Evolutionary conservation across 345 rosid species (phyloP).

Genomic region (Trapa bicornis): DNA sequence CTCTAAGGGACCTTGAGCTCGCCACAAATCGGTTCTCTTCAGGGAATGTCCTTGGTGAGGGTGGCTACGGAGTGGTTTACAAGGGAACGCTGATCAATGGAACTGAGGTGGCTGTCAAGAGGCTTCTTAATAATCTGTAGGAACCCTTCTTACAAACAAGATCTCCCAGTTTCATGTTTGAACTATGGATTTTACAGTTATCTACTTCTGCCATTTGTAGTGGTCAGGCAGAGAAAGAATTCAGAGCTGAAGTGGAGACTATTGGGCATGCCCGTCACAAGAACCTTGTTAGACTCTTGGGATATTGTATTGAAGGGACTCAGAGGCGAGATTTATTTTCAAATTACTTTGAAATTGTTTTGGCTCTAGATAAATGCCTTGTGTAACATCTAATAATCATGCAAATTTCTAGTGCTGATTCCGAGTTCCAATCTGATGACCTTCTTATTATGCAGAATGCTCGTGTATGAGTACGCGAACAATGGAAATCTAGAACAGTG

Average conservation of each 20-base stretch:
- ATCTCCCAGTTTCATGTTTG: neutral
- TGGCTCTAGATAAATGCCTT: neutral
- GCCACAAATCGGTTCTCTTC: conserved; percentile 68
- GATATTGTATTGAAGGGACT: conserved; percentile 87
- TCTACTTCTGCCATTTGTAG: conserved; percentile 20
- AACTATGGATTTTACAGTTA: neutral
- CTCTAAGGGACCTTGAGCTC: conserved; percentile 85
- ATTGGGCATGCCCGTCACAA: conserved; percentile 95
- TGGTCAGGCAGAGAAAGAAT: conserved; percentile 98
- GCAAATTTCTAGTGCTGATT: neutral
- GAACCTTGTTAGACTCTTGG: conserved; percentile 88
- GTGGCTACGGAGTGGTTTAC: conserved; percentile 96
- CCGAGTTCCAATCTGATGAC: neutral
- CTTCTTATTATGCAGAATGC: conserved; percentile 36
- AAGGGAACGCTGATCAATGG: conserved; percentile 78
- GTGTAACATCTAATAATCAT: neutral
- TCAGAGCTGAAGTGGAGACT: conserved; percentile 93
- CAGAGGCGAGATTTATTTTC: conserved; percentile 42
- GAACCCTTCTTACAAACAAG: conserved; percentile 5
- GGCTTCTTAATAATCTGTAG: conserved; percentile 90
- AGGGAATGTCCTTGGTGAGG: conserved; percentile 87
- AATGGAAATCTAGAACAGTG: conserved; percentile 83
- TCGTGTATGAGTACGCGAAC: conserved; percentile 79
- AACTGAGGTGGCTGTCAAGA: conserved; percentile 91
- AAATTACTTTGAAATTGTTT: neutral